Percentiles rank a stretch among this genome's conserved stretches.
These are phyloP conservation scores for Bolboschoenus planiculmis DNA, from an alignment of 176 grass and related monocot species.

Conservation along the genomic window DNA sequence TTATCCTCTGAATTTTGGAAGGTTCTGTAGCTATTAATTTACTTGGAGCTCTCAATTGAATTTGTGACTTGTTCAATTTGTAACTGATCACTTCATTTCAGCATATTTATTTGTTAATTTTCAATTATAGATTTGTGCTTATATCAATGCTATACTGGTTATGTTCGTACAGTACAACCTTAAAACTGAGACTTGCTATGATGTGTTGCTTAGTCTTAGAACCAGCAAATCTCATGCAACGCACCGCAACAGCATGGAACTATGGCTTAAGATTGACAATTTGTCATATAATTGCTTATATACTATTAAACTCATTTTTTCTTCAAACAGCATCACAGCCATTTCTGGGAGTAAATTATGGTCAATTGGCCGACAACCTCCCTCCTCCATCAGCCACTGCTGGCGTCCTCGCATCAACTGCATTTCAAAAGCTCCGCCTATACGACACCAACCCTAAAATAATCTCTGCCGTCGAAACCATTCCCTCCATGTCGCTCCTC, in stretches of 20 bases:
- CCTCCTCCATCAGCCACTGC: constrained; percentile 56
- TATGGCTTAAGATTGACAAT: neutral
- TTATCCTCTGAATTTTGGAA: neutral
- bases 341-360: constrained; percentile 85
- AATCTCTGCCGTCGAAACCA: constrained; percentile 38
- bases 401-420: constrained; percentile 52
- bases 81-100: neutral
- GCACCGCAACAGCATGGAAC: neutral
- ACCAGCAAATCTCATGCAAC: neutral
- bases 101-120: neutral
- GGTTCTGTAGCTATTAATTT: neutral
- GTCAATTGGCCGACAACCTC: constrained; percentile 75
- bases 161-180: neutral
- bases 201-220: neutral
- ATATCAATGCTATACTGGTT: neutral
- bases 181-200: neutral
- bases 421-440: constrained; percentile 66
- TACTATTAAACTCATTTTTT: neutral
- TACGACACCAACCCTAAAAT: constrained; percentile 59
- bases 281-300: neutral
- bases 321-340: constrained; percentile 48
- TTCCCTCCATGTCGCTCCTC: constrained; percentile 65
- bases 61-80: neutral
- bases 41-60: neutral
- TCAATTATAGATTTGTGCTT: neutral